These are phyloP conservation scores for Phytophthora tentaculata DNA, from an alignment of 352 stramenopile species.

Conservation along the genomic window DNA sequence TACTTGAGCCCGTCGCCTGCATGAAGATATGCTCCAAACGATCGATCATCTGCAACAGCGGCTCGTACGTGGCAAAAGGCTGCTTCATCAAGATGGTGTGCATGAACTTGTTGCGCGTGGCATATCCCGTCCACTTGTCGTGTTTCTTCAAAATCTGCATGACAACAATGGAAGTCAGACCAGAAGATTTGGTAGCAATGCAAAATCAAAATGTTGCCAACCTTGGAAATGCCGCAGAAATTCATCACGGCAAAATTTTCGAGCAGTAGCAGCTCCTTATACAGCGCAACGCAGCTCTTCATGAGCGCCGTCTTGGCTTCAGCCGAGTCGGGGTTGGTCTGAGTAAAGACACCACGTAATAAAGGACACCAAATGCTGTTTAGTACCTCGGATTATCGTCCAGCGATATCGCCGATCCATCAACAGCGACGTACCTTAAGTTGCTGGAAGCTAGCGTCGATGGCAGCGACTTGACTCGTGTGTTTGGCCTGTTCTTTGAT, in stretches of 20 bases:
- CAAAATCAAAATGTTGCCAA: constrained; percentile 12
- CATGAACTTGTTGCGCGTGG: constrained; percentile 92
- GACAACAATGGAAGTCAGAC: constrained; percentile 13
- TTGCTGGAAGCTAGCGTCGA: constrained; percentile 70
- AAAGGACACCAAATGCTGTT: neutral
- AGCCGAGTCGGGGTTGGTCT: constrained; percentile 56
- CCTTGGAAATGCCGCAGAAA: constrained; percentile 90
- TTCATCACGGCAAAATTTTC: constrained; percentile 93
- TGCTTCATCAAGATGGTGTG: constrained; percentile 91
- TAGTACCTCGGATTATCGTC: constrained; percentile 17
- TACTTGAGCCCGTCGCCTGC: constrained; percentile 84
- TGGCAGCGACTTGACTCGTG: constrained; percentile 62
- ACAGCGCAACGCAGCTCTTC: constrained; percentile 82
- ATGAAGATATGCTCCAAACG: constrained; percentile 90
- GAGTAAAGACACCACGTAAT: constrained; percentile 14
- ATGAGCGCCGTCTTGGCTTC: constrained; percentile 81
- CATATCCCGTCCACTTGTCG: constrained; percentile 92
- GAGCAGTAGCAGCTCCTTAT: constrained; percentile 87
- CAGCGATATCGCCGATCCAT: neutral
- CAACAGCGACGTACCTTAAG: constrained; percentile 54
- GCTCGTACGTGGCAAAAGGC: constrained; percentile 86
- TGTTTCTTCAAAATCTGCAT: constrained; percentile 89
- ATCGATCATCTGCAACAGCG: constrained; percentile 87
- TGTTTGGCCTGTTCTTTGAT: constrained; percentile 82
- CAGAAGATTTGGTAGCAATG: neutral